Base-by-base conservation (phyloP, 1,284 basidiomycete genomes). In the Kalmanozyma brasiliensis region DNA sequence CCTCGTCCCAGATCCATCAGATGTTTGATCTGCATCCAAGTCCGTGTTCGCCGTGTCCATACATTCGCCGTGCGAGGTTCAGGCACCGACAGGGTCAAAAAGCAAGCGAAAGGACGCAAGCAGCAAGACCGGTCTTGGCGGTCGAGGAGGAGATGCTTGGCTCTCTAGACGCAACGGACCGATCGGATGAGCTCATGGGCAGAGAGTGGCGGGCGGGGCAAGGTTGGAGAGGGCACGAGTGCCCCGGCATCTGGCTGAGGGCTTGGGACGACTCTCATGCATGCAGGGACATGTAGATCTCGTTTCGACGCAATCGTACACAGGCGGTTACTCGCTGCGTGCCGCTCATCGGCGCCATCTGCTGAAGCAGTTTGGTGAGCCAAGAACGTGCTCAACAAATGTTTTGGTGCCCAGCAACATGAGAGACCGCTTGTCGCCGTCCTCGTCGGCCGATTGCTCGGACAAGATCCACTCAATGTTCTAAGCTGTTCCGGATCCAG, bases 381-480 rank as follows among this genome's bases (percentile, higher is more conserved):
- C n/a, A n/a, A n/a, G n/a, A n/a, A n/a, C n/a, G n/a, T n/a, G n/a
- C n/a, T n/a, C n/a, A n/a, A n/a, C n/a, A n/a, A n/a, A n/a, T n/a
- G n/a, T n/a, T n/a, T n/a, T n/a, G n/a, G n/a, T n/a, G 35, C 35
- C 34, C 32, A 40, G 36, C 37, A 23, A 37, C 22, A n/a, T 11
- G 8, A n/a, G 17, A 8, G 30, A 22, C 45, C 52, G 52, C 45
- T 38, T 55, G 45, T 55, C 44, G 24, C 44, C 52, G 52, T 38
- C 20, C 30, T 41, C 26, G 35, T 19, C 16, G 8, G 6, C 3
- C 14, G 2, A 6, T 2, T 33, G 44, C 22, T 32, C 30, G 32
- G 43, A 24, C 43, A 36, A 36, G 10, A 4, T 7, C 10, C 20
- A 30, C 29, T 3, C 8, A 16, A n/a, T n/a, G n/a, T n/a, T n/a